phyloP scores from a whole-genome alignment of 2,329 filamentous ascomycete genomes.

The Xylariaceae sp. region DNA sequence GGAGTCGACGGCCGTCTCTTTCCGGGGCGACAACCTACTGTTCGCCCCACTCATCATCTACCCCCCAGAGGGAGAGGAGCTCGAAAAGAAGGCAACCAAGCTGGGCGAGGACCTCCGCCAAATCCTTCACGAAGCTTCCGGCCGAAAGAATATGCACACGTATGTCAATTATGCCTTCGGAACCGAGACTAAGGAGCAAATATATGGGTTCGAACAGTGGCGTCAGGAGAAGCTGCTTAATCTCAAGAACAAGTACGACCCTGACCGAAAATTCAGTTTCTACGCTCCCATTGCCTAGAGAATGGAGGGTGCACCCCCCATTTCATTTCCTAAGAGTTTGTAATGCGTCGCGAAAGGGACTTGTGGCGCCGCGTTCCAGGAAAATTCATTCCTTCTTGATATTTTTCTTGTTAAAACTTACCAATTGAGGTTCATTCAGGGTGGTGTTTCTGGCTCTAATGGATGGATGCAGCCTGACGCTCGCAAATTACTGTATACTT shows the following conservation, averaged over 20 bases:
- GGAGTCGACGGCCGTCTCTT: constrained; percentile 25
- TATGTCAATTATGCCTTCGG: constrained; percentile 43
- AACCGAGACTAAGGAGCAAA: constrained; percentile 31
- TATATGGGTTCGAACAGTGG: constrained; percentile 45
- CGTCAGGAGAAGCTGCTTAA: constrained; percentile 40
- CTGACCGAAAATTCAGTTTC: constrained; percentile 36
- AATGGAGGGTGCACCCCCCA: background rate
- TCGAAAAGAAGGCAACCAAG: constrained; percentile 29
- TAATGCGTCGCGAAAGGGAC: too few relatives aligned
- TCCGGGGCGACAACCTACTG: constrained; percentile 19
- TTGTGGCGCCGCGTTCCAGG: too few relatives aligned
- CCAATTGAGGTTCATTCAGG: too few relatives aligned
- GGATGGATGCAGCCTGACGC: too few relatives aligned
- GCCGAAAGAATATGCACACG: constrained; percentile 24
- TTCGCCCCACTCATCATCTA: constrained; percentile 36
- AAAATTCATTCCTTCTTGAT: too few relatives aligned
- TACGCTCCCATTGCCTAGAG: constrained; percentile 29
- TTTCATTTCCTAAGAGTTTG: too few relatives aligned
- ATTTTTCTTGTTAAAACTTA: too few relatives aligned
- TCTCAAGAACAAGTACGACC: constrained; percentile 42
- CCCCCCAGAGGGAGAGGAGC: constrained; percentile 23
- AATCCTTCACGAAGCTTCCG: constrained; percentile 29
- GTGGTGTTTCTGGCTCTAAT: too few relatives aligned
- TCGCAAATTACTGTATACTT: too few relatives aligned
- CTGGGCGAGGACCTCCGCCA: constrained; percentile 35